Evolutionary conservation across 2,329 filamentous ascomycete genomes (phyloP), one percentile per base, ranked within the genome.

Genomic region (Botrytis hyacinthi): DNA sequence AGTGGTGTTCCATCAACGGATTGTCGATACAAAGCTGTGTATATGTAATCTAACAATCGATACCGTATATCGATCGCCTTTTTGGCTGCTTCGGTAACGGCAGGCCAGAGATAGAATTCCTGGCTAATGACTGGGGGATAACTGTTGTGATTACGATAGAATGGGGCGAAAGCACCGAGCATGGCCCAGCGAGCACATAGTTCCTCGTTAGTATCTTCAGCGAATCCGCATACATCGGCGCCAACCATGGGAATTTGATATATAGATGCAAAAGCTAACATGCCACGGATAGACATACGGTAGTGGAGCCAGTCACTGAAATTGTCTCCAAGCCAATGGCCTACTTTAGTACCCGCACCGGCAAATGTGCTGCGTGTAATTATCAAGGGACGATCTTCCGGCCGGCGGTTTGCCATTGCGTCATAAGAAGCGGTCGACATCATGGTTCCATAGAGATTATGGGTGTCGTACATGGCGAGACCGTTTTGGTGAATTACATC

Each of bases 351-450:
- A 4, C 93, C 93, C 0, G 91, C 89, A 9, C 93, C 92, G 3
- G 91, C 90, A 78, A 93, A 95, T 0, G 92, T 95, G 32, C 89
- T 92, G 37, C 93, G 89, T 0, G 92, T 93, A 76, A 95, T 92
- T 66, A 95, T 85, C 74, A 95, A 80, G 1, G 93, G 92, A 0
- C 92, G 88, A 8, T 89, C 82, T 0, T 81, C 80, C 0, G 92
- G 91, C 0, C 91, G 87, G 14, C 92, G 88, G 20, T 84, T 82
- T 10, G 89, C 81, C 91, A 95, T 92, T 1, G 92, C 90, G 20
- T 86, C 81, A 70, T 88, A 87, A 0, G 91, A 92, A 7, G 88
- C 84, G 29, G 85, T 82, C 1, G 90, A 91, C 92, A 94, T 95
- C 89, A 93, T 90, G 12, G 88, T 87, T 1, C 93, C 93, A 80